Percentiles rank a stretch among this genome's conserved stretches.
Evolutionary conservation across 768 basidiomycete genomes (phyloP).

Genomic region (Leccinum subgranulosum): DNA sequence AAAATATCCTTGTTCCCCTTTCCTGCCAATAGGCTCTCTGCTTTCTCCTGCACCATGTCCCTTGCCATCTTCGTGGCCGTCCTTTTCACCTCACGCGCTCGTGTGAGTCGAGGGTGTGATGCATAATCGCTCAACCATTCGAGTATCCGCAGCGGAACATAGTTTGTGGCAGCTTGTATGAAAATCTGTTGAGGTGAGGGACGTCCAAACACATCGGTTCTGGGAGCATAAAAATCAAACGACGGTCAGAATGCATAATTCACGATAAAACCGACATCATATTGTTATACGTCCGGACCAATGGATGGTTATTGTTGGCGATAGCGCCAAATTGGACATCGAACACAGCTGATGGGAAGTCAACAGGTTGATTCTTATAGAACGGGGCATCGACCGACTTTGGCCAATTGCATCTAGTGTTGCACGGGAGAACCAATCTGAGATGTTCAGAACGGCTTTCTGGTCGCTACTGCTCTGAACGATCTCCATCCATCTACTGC

Average conservation of each 20-base stretch:
- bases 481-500: neutral
- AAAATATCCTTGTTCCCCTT: conserved; percentile 16
- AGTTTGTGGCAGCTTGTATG: conserved; percentile 6
- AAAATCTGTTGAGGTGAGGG: conserved; percentile 19
- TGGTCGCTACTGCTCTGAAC: neutral
- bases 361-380: neutral
- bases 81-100: conserved; percentile 10
- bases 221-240: conserved; percentile 7
- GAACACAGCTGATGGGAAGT: conserved; percentile 24
- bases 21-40: conserved; percentile 9
- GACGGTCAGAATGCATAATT: conserved; percentile 1
- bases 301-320: conserved; percentile 6
- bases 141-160: conserved; percentile 20
- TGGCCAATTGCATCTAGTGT: conserved; percentile 39
- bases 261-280: conserved; percentile 6
- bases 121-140: conserved; percentile 33
- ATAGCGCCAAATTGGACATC: conserved; percentile 42
- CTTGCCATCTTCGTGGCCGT: conserved; percentile 5
- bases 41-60: conserved; percentile 17
- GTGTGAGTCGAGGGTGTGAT: conserved; percentile 17
- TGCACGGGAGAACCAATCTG: neutral
- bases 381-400: conserved; percentile 26
- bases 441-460: neutral
- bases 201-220: conserved; percentile 14
- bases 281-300: conserved; percentile 10